phyloP scores from a whole-genome alignment of 75 land plant species.

The Selaginella tamariscina region DNA sequence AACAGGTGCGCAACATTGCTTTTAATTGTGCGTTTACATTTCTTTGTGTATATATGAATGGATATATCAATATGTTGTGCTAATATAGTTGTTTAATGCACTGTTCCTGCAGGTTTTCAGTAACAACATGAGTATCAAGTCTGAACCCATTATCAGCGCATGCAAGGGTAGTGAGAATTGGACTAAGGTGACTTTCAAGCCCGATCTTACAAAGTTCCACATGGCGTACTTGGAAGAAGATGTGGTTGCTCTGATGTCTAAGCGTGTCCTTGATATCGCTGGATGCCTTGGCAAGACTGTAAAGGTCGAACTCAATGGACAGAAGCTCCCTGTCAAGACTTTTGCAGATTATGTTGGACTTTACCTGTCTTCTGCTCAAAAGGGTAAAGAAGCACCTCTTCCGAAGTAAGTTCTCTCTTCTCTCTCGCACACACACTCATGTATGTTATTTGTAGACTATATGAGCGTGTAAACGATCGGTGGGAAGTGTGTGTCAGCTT shows the following conservation, averaged over 20 bases:
- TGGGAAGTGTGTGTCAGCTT: conserved; percentile 13
- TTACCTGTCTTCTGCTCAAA: conserved; percentile 42
- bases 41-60: background rate
- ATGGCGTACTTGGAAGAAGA: conserved; percentile 89
- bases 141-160: conserved; percentile 61
- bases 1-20: conserved; percentile 50
- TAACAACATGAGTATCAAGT: conserved; percentile 74
- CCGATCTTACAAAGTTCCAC: conserved; percentile 78
- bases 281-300: background rate
- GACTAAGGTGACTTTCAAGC: conserved; percentile 95
- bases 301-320: conserved; percentile 8
- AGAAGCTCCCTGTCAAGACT: conserved; percentile 44
- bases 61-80: too few species aligned
- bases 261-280: conserved; percentile 5
- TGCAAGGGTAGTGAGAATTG: conserved; percentile 79
- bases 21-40: background rate
- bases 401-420: conserved; percentile 31
- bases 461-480: background rate
- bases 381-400: conserved; percentile 38
- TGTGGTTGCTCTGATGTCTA: conserved; percentile 20
- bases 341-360: conserved; percentile 69
- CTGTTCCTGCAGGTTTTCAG: conserved; percentile 50
- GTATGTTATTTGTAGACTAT: background rate
- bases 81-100: too few species aligned
- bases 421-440: background rate